These are phyloP conservation scores for Alternaria atra DNA, from an alignment of 2,329 filamentous ascomycete species.

Conservation along the genomic window DNA sequence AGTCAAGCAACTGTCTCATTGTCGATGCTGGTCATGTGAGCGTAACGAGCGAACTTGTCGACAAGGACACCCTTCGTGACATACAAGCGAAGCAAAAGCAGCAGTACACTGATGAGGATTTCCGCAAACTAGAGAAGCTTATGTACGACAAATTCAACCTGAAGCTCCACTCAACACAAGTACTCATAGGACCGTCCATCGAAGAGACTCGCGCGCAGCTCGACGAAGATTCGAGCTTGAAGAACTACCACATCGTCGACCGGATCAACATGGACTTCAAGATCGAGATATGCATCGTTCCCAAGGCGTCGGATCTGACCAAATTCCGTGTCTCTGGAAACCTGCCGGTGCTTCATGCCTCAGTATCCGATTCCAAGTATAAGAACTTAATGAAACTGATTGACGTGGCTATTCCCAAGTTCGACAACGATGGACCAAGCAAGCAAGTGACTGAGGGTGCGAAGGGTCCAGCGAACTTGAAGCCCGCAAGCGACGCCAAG, in stretches of 20 bases:
- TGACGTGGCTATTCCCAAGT: slow-evolving; percentile 90
- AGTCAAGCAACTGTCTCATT: slow-evolving; percentile 86
- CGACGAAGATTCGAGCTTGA: slow-evolving; percentile 70
- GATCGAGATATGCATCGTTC: slow-evolving; percentile 96
- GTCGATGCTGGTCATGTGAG: slow-evolving; percentile 96
- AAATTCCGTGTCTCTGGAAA: slow-evolving; percentile 92
- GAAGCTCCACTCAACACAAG: slow-evolving; percentile 91
- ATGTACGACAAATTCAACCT: slow-evolving; percentile 99
- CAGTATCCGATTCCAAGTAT: slow-evolving; percentile 94
- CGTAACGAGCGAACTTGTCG: slow-evolving; percentile 91
- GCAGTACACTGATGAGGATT: slow-evolving; percentile 87
- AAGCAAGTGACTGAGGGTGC: slow-evolving; percentile 49
- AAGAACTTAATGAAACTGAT: slow-evolving; percentile 96
- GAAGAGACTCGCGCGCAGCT: slow-evolving; percentile 88
- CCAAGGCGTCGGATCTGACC: slow-evolving; percentile 90
- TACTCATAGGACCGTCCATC: slow-evolving; percentile 93
- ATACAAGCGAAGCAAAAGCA: slow-evolving; percentile 91
- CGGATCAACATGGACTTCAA: slow-evolving; percentile 97
- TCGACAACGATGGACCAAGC: slow-evolving; percentile 62
- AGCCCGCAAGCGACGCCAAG: slow-evolving; percentile 44
- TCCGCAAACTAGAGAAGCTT: slow-evolving; percentile 83
- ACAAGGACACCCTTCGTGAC: slow-evolving; percentile 87
- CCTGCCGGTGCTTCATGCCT: slow-evolving; percentile 88
- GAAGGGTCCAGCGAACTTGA: slow-evolving; percentile 50
- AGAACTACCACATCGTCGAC: slow-evolving; percentile 88